Conservation (phyloP, 169 alveolate genomes). For the Cryptosporidium tyzzeri region DNA sequence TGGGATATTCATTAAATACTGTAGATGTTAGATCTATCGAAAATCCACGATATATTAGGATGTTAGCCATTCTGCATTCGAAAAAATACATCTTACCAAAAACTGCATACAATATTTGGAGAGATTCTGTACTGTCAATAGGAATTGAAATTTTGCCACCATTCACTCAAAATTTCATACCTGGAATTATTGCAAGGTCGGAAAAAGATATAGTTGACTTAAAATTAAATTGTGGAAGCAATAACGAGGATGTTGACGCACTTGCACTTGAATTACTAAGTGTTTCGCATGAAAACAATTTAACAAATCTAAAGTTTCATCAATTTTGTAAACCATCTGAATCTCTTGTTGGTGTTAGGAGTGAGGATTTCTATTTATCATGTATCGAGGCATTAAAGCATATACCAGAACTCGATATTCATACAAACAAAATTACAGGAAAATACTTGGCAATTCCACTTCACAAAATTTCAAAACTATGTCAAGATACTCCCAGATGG, state of each 20-base stretch:
- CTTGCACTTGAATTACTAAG: constrained; percentile 61
- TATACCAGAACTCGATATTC: constrained; percentile 31
- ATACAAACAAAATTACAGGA: constrained; percentile 5
- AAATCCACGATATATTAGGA: constrained; percentile 57
- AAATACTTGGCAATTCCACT: constrained; percentile 1
- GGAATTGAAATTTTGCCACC: constrained; percentile 56
- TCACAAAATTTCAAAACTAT: constrained; percentile 24
- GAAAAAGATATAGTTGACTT: constrained; percentile 43
- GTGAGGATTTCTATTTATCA: constrained; percentile 45
- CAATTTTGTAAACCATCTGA: constrained; percentile 69
- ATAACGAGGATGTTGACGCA: constrained; percentile 62
- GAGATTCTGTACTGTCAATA: constrained; percentile 46
- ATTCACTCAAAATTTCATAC: constrained; percentile 12
- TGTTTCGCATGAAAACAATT: constrained; percentile 61
- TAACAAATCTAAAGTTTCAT: constrained; percentile 35
- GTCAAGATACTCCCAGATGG: constrained; percentile 57
- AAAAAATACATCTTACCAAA: constrained; percentile 50
- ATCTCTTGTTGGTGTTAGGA: constrained; percentile 59
- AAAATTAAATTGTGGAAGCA: constrained; percentile 50
- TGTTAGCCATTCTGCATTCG: constrained; percentile 38
- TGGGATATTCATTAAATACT: constrained; percentile 68
- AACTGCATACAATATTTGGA: constrained; percentile 70
- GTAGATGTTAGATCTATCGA: constrained; percentile 64
- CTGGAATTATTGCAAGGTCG: constrained; percentile 49
- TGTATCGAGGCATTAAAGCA: constrained; percentile 46